Evolutionary conservation across 768 basidiomycete genomes (phyloP).

Genomic region (Cyclocybe cylindracea): DNA sequence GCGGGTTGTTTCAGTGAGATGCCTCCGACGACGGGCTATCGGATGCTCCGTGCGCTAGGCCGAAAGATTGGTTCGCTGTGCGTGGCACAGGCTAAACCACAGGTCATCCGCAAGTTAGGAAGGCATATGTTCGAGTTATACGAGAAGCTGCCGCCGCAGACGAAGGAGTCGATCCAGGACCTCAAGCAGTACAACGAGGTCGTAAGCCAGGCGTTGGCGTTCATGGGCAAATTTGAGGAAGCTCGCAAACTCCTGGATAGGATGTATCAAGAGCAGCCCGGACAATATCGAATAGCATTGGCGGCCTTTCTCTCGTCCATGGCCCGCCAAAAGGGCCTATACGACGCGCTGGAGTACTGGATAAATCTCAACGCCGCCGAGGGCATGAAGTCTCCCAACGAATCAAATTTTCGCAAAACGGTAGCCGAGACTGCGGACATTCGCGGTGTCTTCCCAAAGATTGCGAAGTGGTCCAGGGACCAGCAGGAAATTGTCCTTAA

Average conservation of each 20-base stretch:
- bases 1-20: too few relatives aligned
- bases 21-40: too few relatives aligned
- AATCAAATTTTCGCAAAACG: too few relatives aligned
- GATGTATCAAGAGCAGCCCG: not conserved
- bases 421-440: too few relatives aligned
- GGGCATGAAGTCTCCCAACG: too few relatives aligned
- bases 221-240: not conserved
- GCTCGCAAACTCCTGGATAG: constrained; percentile 1
- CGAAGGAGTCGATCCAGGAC: not conserved
- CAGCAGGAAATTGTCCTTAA: too few relatives aligned
- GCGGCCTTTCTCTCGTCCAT: constrained; percentile 1
- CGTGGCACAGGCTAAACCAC: constrained; percentile 3
- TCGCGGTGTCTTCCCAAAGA: too few relatives aligned
- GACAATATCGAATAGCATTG: constrained; percentile 1
- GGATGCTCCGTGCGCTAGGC: too few relatives aligned
- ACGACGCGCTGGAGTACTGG: constrained; percentile 6
- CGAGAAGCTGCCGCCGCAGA: constrained; percentile 3
- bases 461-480: too few relatives aligned
- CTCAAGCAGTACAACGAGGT: not conserved
- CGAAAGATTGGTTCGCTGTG: constrained; percentile 20
- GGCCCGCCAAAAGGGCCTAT: constrained; percentile 2
- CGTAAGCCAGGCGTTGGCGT: constrained; percentile 8
- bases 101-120: constrained; percentile 11
- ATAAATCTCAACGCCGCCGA: not conserved
- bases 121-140: constrained; percentile 8